Evolutionary conservation across 163 green algal species (phyloP), one percentile per base, ranked within the genome.

Genomic region (Scenedesmus sp.): DNA sequence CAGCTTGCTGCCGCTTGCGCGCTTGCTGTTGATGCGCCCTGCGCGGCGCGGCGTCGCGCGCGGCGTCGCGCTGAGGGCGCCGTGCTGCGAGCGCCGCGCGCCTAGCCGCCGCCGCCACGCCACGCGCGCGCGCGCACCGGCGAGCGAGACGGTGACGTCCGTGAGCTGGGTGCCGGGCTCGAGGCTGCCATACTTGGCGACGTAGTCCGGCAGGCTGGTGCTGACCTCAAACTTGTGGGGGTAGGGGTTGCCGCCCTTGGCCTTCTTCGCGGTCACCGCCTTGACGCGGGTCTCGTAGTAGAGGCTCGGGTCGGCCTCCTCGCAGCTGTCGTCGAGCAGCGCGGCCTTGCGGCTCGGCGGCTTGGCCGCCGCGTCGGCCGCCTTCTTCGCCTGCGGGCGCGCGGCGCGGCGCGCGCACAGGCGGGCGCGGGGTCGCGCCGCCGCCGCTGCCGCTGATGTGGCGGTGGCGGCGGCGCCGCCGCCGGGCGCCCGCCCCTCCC

Each of bases 161-260:
- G 88, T 66, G 24, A 90, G 60, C 81, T 97, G 92, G 45, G 84
- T 29, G 9, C 92, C 96, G n/a, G 87, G 66, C 70, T 94, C 89
- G 60, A 98, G 66, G 51, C 20, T 66, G 7, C 54, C 42, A 69
- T 95, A 98, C 86, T 97, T 90, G 0, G 77, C 85, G 26, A 98
- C 85, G 78, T 90, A 98, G 17, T 95, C 90, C 0, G 90, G 90
- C 63, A 99, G 70, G 45, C 80, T 77, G 36, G 87, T 86, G 31
- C 77, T 87, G 10, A 96, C 92, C 10, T 97, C 51, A 60, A 98
- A 99, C 92, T 99, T 99, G 92, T 99, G 97, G 0, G 97, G 97
- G 87, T 99, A 99, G 0, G 95, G 94, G 88, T 99, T 97, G 53
- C 87, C 78, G 42, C 94, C 94, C n/a, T 84, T 84, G 6, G 84